phyloP scores from a whole-genome alignment of 305 asterid genomes.

The Fraxinus baroniana region DNA sequence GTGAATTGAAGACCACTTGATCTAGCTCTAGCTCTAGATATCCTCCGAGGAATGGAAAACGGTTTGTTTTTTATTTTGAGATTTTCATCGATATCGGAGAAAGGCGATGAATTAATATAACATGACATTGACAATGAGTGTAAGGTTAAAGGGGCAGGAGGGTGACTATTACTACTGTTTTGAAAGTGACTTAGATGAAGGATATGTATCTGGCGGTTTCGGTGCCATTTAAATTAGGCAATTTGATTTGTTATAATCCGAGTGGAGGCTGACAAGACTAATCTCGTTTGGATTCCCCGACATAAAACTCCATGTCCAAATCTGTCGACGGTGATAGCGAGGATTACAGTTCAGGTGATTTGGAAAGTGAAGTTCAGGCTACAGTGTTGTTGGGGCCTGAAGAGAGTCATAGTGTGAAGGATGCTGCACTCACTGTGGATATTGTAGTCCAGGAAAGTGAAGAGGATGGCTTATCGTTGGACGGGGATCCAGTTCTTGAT shows the following conservation, averaged over 20 bases:
- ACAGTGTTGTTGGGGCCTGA: constrained; percentile 39
- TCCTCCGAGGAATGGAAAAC: constrained; percentile 39
- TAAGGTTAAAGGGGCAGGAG: constrained; percentile 35
- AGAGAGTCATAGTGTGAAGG: constrained; percentile 41
- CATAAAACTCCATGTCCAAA: constrained; percentile 28
- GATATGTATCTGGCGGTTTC: constrained; percentile 48
- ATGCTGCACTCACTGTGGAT: constrained; percentile 46
- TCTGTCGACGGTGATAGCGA: constrained; percentile 42
- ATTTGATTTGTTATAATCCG: constrained; percentile 36
- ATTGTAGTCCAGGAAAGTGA: constrained; percentile 53
- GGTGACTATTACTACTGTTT: constrained; percentile 38
- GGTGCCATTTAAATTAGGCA: constrained; percentile 68
- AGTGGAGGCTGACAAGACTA: constrained; percentile 44
- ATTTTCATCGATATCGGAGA: constrained; percentile 31
- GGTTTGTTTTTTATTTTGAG: constrained; percentile 26
- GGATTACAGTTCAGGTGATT: constrained; percentile 45
- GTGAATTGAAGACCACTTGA: constrained; percentile 20
- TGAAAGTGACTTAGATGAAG: constrained; percentile 61
- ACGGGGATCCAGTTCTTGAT: constrained; percentile 55
- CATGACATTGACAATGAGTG: constrained; percentile 66
- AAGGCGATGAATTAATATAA: constrained; percentile 42
- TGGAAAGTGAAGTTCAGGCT: constrained; percentile 48
- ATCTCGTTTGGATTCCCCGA: constrained; percentile 36
- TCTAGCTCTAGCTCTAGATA: constrained; percentile 10
- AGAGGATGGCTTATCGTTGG: constrained; percentile 70